Percentiles rank a stretch among this genome's conserved stretches.
Evolutionary conservation across 495 filamentous ascomycete species (phyloP).

Genomic region (Chaetomidium leptoderma): DNA sequence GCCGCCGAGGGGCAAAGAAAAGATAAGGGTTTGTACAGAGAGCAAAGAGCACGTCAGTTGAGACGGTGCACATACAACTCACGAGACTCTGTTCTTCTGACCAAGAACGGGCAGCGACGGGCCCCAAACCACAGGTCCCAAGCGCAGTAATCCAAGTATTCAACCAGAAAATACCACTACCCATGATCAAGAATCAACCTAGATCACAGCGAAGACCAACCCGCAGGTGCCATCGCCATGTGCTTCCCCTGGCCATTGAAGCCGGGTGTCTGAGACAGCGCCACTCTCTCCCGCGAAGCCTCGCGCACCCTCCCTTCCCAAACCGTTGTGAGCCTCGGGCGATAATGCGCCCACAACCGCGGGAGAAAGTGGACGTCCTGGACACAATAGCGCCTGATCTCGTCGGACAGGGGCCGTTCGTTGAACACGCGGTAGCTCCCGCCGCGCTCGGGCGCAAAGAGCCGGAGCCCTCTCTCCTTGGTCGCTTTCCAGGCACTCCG

Average conservation of each 20-base stretch:
- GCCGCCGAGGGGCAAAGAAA: too few relatives aligned
- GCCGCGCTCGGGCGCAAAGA: conserved; percentile 6
- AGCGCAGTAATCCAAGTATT: too few relatives aligned
- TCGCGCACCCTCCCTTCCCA: neutral
- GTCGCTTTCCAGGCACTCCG: neutral
- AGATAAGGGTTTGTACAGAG: too few relatives aligned
- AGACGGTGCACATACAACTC: too few relatives aligned
- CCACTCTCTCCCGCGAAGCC: neutral
- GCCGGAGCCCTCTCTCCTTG: neutral
- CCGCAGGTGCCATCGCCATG: neutral
- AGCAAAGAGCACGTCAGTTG: too few relatives aligned
- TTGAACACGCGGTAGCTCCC: conserved; percentile 7
- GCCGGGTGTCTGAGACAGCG: neutral
- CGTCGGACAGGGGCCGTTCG: conserved; percentile 3
- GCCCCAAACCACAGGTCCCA: too few relatives aligned
- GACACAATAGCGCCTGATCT: neutral
- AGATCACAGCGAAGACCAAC: neutral
- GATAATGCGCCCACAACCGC: conserved; percentile 1
- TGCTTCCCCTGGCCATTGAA: neutral
- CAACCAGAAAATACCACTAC: too few relatives aligned
- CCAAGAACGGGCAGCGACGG: too few relatives aligned
- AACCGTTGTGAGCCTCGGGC: neutral
- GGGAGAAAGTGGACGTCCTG: conserved; percentile 13
- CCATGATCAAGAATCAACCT: too few relatives aligned
- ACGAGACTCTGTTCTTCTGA: too few relatives aligned